Base-by-base conservation (phyloP, 1,284 basidiomycete species). In the Porphyrellus sp. region DNA sequence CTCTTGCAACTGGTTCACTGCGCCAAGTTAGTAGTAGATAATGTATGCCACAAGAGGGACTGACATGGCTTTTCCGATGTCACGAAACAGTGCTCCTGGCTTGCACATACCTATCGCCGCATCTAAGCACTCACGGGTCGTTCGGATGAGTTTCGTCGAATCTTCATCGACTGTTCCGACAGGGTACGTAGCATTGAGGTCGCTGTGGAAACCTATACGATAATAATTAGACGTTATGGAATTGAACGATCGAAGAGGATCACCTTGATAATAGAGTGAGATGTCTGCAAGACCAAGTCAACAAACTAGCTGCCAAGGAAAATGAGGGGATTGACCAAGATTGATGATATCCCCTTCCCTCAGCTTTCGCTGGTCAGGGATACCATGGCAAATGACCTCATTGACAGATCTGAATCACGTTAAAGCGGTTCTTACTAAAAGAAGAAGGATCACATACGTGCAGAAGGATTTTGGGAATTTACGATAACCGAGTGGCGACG, bases 381-480 rank as follows among this genome's bases (percentile, higher is more conserved):
- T 97, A 51, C 93, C 93, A 71, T 99, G 97, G 70, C 97, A 99
- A 64, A 99, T 96, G 52, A 86, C 88, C 72, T 99, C 97, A 72
- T 99, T 99, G 38, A 99, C 76, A 25, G 91, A 93, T 28, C 89
- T 90, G 60, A 25, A 38, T 50, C 8, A 39, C 50, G 55, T 52
- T 52, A 21, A 49, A 39, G 39, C 21, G 50, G 37, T 18, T 30
- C 43, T 54, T 41, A 30, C 30, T 30, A 38, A 28, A 42, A 20
- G 35, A 23, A 46, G 52, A 49, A 43, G 25, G 44, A 25, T 48
- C 53, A 49, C 89, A 65, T 74, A 91, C 85, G 90, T 96, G 86
- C 97, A 99, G 43, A 98, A 85, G 40, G 93, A 97, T 77, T 98
- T 98, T 24, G 96, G 96, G 70, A 89, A 99, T 46, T 82, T 79